Evolutionary conservation across 306 rosid species (phyloP), one percentile per base, ranked within the genome.

Genomic region (Cicer chorassanicum): DNA sequence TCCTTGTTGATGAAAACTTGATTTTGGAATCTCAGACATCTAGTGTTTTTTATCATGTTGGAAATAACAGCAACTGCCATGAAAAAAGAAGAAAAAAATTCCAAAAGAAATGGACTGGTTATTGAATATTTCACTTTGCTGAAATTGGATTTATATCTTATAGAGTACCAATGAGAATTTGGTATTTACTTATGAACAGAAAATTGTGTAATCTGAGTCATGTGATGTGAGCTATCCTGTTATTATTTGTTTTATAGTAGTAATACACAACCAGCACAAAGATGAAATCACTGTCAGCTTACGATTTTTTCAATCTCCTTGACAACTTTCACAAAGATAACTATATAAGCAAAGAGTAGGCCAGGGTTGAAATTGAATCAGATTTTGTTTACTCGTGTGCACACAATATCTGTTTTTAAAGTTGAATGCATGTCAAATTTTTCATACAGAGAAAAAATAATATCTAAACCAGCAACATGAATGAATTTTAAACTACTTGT

Each of bases 401-500:
- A 76, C 48, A 36, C 43, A 9, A 13, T 24, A 38, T 50, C 57
- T 72, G 53, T 18, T 38, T 68, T 36, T 9, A 4, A 55, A 70
- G 41, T 66, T 68, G 29, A 61, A 48, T 81, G 51, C 54, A 51
- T 68, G 65, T 36, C 19, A 15, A 68, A 54, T 63, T 59, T 38
- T 70, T 65, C n/a, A 16, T 46, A 15, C 48, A 36, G 55, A 16
- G 74, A 36, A 16, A 60, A 64, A 18, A 29, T 50, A 67, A 55
- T 65, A 59, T 48, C 40, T 65, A 72, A 18, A 68, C 60, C 51
- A 54, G 41, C 51, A 54, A 45, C 51, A 46, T 21, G 48, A 46
- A 55, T 59, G 62, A 48, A 78, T 48, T 78, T 68, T 62, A 62
- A 55, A 50, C 46, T 39, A 14, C 41, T 14, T n/a, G 44, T 57